Conservation (phyloP, 352 stramenopile species). For the Phytopythium montanum region DNA sequence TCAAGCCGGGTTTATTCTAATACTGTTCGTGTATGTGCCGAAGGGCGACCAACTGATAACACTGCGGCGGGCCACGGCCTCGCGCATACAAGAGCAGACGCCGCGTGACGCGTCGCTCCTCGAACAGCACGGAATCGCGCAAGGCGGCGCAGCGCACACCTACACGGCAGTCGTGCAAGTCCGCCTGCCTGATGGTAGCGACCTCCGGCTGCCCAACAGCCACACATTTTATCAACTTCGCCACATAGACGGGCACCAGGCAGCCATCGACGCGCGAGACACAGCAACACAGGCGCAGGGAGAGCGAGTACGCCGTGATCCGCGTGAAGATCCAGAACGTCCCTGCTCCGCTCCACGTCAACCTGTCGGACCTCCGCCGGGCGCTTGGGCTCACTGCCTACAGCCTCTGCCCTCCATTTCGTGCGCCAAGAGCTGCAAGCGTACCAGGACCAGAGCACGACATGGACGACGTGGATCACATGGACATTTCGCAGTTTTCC, state of each 20-base stretch:
- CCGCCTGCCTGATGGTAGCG: background rate
- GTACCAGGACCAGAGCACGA: too few species aligned
- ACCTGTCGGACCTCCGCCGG: too few species aligned
- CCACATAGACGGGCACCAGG: background rate
- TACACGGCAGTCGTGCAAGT: background rate
- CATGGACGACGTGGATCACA: too few species aligned
- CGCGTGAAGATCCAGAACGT: too few species aligned
- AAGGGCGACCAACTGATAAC: background rate
- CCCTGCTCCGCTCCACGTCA: too few species aligned
- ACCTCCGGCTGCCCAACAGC: background rate
- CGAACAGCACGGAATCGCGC: background rate
- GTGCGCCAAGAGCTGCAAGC: too few species aligned
- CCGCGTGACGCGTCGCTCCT: slow-evolving; percentile 3
- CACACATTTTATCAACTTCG: background rate
- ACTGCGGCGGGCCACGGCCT: slow-evolving; percentile 6
- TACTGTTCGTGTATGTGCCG: slow-evolving; percentile 14
- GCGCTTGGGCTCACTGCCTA: too few species aligned
- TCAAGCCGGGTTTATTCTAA: slow-evolving; percentile 14
- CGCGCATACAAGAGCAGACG: slow-evolving; percentile 8
- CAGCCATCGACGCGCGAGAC: too few species aligned
- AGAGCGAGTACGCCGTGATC: too few species aligned
- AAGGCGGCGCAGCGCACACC: background rate
- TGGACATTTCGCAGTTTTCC: too few species aligned
- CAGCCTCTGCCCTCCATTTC: too few species aligned
- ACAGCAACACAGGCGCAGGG: too few species aligned